These are phyloP conservation scores for Vickermania spadyakhi DNA, from an alignment of 208 protist species.

Conservation along the genomic window DNA sequence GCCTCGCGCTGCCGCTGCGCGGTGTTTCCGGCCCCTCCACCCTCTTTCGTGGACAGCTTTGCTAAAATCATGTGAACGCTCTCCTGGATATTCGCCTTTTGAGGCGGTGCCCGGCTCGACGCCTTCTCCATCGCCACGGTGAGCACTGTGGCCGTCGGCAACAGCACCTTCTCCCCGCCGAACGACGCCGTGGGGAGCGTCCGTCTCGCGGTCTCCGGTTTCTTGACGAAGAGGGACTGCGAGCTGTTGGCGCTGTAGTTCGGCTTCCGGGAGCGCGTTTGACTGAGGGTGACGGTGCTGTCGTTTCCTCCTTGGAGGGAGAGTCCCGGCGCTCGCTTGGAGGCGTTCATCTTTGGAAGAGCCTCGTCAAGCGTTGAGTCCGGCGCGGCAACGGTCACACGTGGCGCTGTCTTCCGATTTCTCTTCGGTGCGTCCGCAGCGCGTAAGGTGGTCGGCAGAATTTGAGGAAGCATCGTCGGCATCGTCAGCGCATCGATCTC, in stretches of 20 bases:
- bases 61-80: background rate
- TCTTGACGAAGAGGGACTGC: background rate
- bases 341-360: background rate
- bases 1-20: conserved; percentile 10
- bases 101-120: background rate
- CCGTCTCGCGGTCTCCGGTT: background rate
- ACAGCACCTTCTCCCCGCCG: background rate
- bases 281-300: background rate
- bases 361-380: background rate
- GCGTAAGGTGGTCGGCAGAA: background rate
- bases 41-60: background rate
- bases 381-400: background rate
- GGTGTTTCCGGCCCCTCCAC: background rate
- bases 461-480: background rate
- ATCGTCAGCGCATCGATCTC: background rate
- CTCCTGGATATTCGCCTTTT: background rate
- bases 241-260: background rate
- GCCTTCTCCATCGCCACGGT: background rate
- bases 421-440: background rate
- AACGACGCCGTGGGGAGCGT: background rate
- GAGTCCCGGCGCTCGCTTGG: background rate
- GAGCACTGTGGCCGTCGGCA: background rate
- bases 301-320: background rate
- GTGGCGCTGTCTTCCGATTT: background rate
- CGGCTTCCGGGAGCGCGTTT: background rate